These are phyloP conservation scores for Fomitopsis pinicola DNA, from an alignment of 1,284 basidiomycete species.

Conservation along the genomic window DNA sequence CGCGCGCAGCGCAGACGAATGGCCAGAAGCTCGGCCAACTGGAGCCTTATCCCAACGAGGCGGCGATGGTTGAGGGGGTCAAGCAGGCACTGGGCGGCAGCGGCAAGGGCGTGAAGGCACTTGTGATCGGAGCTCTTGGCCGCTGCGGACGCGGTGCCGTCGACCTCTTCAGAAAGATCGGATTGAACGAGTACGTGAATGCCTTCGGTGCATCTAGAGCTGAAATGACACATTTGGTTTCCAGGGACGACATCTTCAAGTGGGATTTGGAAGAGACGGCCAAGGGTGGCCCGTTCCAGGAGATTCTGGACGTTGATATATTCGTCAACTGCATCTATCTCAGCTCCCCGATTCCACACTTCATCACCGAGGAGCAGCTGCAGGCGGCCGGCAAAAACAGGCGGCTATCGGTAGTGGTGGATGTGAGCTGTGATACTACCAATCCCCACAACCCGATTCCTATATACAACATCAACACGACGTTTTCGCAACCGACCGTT, in stretches of 20 bases:
- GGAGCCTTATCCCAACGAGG: slow-evolving; percentile 80
- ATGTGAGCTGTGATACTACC: slow-evolving; percentile 99
- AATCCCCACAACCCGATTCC: slow-evolving; percentile 99
- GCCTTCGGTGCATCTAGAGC: background rate
- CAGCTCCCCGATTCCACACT: slow-evolving; percentile 83
- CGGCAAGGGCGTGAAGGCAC: slow-evolving; percentile 77
- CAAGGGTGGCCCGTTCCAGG: slow-evolving; percentile 95
- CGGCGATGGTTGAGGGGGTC: slow-evolving; percentile 76
- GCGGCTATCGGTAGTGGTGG: slow-evolving; percentile 83
- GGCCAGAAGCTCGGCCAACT: slow-evolving; percentile 64
- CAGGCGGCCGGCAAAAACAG: slow-evolving; percentile 66
- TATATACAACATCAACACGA: slow-evolving; percentile 94
- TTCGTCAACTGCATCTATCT: slow-evolving; percentile 99
- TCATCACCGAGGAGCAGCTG: slow-evolving; percentile 79
- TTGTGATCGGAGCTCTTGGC: slow-evolving; percentile 96
- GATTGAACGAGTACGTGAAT: slow-evolving; percentile 76
- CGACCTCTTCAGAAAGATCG: slow-evolving; percentile 92
- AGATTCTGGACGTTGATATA: slow-evolving; percentile 96
- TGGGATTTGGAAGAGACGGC: slow-evolving; percentile 98
- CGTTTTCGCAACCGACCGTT: slow-evolving; percentile 92
- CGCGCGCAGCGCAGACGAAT: slow-evolving; percentile 67
- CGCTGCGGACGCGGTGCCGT: slow-evolving; percentile 97
- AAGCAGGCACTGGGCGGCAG: slow-evolving; percentile 65
- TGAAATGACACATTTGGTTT: slow-evolving; percentile 1
- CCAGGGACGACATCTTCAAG: slow-evolving; percentile 90